Conservation (phyloP, 306 rosid genomes). For the Trifolium fragiferum region DNA sequence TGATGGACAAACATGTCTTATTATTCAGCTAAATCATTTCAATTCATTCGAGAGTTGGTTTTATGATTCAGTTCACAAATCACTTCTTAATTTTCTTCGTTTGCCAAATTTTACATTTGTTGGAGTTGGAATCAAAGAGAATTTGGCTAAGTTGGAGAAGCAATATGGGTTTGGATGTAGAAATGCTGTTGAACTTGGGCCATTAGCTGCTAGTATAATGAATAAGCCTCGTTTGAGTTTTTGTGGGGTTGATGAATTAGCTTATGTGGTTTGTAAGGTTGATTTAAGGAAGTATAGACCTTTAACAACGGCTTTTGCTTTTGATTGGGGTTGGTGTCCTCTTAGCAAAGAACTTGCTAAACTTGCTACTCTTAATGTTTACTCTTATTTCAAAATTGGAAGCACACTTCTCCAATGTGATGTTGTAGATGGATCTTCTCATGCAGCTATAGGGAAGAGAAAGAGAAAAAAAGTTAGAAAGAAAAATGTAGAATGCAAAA, state of each 20-base stretch:
- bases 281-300: not conserved
- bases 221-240: not conserved
- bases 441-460: too few species aligned
- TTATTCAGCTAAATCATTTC: not conserved
- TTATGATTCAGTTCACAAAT: too few species aligned
- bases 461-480: too few species aligned
- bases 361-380: not conserved
- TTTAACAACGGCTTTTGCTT: not conserved
- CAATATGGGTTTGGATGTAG: not conserved
- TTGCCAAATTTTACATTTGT: slow-evolving; percentile 4
- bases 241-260: slow-evolving; percentile 4
- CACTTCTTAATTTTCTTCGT: not conserved
- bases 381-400: not conserved
- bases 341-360: not conserved
- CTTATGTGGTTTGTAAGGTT: not conserved
- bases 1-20: not conserved
- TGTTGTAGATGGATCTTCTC: too few species aligned
- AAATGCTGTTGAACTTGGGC: not conserved
- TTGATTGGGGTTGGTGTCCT: not conserved
- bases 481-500: too few species aligned
- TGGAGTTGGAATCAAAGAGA: slow-evolving; percentile 1
- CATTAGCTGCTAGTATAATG: not conserved
- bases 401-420: not conserved
- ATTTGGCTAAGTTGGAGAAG: slow-evolving; percentile 31
- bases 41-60: too few species aligned